Evolutionary conservation across 768 basidiomycete genomes (phyloP), one percentile per base, ranked within the genome.

Genomic region (Boletellus ananas): DNA sequence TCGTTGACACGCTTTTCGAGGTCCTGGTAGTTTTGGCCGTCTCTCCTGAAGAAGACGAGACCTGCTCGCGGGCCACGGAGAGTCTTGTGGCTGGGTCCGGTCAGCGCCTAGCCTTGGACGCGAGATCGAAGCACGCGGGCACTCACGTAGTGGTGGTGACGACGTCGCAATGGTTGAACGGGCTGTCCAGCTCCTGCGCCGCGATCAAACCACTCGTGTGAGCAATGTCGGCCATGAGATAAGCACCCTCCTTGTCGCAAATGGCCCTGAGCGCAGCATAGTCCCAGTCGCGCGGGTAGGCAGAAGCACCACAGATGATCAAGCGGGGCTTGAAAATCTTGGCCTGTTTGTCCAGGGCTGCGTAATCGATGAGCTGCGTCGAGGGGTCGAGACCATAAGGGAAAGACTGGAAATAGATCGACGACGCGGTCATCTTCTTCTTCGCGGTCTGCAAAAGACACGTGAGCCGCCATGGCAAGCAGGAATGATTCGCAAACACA

Each of bases 371-470:
- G 58, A 95, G 78, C 66, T 96, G 87, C 48, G 86, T 89, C 38
- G 82, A 72, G 42, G 88, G 85, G 63, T 85, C 80, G 51, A 94
- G 84, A 42, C 79, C 83, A 62, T 98, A 99, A 40, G 96, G 95
- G 66, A 96, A 78, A 34, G 96, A 96, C 69, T 98, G 94, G 87
- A 98, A 99, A 78, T 98, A 98, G 75, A 99, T 97, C 17, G 96
- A 98, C 20, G 95, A 98, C 33, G 96, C 92, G 31, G 96, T 97
- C 85, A 99, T 98, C 74, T 99, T 98, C 79, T 97, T 96, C 77
- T 98, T 98, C 52, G 93, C 91, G 49, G 93, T 95, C 89, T 91
- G 60, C 16, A 40, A 31, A 37, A 52, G 18, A 57, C 35, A 43
- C 17, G 37, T 53, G 17, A 52, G 47, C 35, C 35, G n/a, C 21